These are phyloP conservation scores for Peterozyma toletana DNA, from an alignment of 805 yeast species.

Conservation along the genomic window DNA sequence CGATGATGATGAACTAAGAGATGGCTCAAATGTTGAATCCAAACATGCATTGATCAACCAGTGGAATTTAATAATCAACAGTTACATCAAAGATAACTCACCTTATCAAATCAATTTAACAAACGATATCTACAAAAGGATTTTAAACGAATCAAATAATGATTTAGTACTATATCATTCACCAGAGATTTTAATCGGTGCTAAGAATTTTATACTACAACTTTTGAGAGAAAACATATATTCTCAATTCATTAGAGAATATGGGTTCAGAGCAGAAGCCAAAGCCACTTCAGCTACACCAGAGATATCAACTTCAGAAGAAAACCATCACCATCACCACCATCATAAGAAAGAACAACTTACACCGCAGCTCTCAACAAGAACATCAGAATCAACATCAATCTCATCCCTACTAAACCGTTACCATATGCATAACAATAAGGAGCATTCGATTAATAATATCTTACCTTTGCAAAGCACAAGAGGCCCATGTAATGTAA, in stretches of 20 bases:
- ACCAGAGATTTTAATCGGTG: conserved; percentile 20
- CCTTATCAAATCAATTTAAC: conserved; percentile 44
- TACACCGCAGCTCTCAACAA: background rate
- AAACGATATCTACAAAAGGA: conserved; percentile 22
- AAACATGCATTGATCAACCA: conserved; percentile 1
- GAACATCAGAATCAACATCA: background rate
- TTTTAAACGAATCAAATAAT: conserved; percentile 18
- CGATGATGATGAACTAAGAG: background rate
- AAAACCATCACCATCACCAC: background rate
- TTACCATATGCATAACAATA: background rate
- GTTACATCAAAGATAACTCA: conserved; percentile 34
- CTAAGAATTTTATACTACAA: conserved; percentile 23
- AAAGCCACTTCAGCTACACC: background rate
- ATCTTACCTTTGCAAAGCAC: conserved; percentile 1
- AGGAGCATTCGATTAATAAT: background rate
- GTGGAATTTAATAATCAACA: conserved; percentile 22
- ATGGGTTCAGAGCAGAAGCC: background rate
- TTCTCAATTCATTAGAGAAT: conserved; percentile 14
- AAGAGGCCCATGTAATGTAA: conserved; percentile 5
- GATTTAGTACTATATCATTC: conserved; percentile 22
- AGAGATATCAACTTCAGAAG: background rate
- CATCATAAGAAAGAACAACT: background rate
- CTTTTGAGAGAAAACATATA: conserved; percentile 24
- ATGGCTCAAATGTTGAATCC: conserved; percentile 1
- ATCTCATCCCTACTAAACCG: background rate